Evolutionary conservation across 176 grass and related monocot species (phyloP).

Genomic region (Phoenix dactylifera): DNA sequence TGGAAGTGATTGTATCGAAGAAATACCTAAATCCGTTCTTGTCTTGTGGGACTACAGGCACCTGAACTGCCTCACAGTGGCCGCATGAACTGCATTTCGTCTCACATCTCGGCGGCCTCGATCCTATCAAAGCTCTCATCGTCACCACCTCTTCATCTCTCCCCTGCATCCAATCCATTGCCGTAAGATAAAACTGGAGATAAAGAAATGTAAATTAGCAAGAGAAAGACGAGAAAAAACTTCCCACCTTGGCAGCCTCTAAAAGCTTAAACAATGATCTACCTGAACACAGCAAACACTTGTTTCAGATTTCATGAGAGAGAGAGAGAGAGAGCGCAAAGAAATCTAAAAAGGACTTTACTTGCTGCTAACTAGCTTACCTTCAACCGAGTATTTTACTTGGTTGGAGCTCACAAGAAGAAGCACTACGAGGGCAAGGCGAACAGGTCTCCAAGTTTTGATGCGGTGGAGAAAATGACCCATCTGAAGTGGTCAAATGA

Average conservation of each 20-base stretch:
- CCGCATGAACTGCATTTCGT: constrained; percentile 61
- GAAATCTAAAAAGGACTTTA: too few relatives aligned
- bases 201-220: neutral
- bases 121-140: constrained; percentile 55
- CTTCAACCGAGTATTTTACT: constrained; percentile 15
- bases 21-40: neutral
- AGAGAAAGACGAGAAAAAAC: neutral
- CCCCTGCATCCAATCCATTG: neutral
- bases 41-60: constrained; percentile 53
- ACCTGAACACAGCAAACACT: neutral
- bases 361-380: constrained; percentile 6
- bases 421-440: constrained; percentile 4
- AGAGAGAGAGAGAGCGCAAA: too few relatives aligned
- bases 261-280: neutral
- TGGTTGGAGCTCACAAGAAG: constrained; percentile 27
- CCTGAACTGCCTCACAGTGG: constrained; percentile 72
- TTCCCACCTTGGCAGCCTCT: constrained; percentile 1
- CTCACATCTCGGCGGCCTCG: constrained; percentile 74
- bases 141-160: constrained; percentile 18
- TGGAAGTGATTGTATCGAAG: constrained; percentile 11
- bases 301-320: too few relatives aligned
- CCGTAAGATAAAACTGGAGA: neutral
- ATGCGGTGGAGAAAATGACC: constrained; percentile 30
- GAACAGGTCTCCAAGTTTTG: constrained; percentile 8
- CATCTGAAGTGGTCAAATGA: constrained; percentile 13